A percentile compares a stretch with the other conserved stretches of the same genome.
Evolutionary conservation across 1,284 basidiomycete species (phyloP).

Genomic region (Boletus holoroseus): DNA sequence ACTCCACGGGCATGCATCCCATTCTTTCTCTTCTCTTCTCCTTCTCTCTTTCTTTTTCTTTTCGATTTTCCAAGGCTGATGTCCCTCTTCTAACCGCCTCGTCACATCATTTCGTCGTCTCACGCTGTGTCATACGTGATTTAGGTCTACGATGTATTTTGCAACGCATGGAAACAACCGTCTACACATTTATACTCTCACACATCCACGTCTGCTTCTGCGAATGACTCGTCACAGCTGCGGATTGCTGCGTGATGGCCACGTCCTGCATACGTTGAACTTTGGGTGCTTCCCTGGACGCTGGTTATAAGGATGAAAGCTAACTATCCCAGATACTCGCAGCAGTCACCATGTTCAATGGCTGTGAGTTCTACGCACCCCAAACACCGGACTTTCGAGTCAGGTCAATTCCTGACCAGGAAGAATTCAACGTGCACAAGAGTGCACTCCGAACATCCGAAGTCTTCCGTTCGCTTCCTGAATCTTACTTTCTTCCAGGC

Average conservation of each 20-base stretch:
- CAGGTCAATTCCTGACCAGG: constrained; percentile 45
- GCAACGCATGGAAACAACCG: constrained; percentile 34
- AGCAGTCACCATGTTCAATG: constrained; percentile 12
- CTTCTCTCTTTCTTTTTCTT: background rate
- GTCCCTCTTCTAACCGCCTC: constrained; percentile 29
- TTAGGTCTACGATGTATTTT: constrained; percentile 39
- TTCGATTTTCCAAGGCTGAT: constrained; percentile 28
- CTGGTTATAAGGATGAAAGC: constrained; percentile 12
- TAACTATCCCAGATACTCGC: background rate
- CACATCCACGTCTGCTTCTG: background rate
- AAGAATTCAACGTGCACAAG: constrained; percentile 45
- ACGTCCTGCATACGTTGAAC: constrained; percentile 20
- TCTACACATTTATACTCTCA: constrained; percentile 18
- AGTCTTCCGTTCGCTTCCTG: constrained; percentile 49
- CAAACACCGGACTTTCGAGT: constrained; percentile 48
- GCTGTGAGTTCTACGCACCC: constrained; percentile 35
- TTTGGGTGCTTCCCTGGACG: background rate
- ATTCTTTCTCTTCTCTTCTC: constrained; percentile 17
- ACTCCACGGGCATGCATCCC: constrained; percentile 28
- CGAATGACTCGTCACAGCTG: constrained; percentile 12
- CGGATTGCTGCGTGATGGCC: constrained; percentile 11
- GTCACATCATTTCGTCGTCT: constrained; percentile 34
- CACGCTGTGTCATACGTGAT: constrained; percentile 39
- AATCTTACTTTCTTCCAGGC: constrained; percentile 1
- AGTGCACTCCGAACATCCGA: constrained; percentile 46